Conservation (phyloP, 305 asterid genomes). For the Fraxinus dipetala region DNA sequence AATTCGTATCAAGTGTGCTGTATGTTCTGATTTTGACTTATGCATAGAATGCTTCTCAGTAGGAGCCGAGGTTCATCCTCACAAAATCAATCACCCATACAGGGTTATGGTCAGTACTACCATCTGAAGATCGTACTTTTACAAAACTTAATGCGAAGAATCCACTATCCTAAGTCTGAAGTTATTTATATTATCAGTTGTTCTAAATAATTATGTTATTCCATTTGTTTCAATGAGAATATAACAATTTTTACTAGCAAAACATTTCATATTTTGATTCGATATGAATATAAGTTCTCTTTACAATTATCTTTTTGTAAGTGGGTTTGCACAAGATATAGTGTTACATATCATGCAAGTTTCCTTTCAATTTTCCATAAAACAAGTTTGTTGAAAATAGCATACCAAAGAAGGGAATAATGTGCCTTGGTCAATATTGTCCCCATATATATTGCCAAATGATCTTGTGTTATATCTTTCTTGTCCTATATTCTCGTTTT, state of each 20-base stretch:
- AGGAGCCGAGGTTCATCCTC: slow-evolving; percentile 78
- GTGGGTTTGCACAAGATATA: not conserved
- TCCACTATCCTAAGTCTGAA: not conserved
- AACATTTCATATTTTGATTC: not conserved
- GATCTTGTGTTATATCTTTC: slow-evolving; percentile 9
- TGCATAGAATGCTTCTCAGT: slow-evolving; percentile 85
- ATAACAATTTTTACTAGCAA: not conserved
- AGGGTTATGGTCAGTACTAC: slow-evolving; percentile 67
- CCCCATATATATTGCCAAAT: not conserved
- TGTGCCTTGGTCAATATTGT: not conserved
- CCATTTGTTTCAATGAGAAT: not conserved
- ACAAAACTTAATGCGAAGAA: slow-evolving; percentile 1
- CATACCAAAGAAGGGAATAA: not conserved
- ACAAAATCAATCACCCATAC: slow-evolving; percentile 65
- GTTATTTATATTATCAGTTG: slow-evolving; percentile 5
- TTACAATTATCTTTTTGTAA: not conserved
- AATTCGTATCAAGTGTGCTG: slow-evolving; percentile 72
- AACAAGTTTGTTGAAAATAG: not conserved
- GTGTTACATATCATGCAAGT: not conserved
- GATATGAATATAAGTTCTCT: not conserved
- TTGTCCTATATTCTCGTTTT: not conserved
- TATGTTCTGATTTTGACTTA: slow-evolving; percentile 73
- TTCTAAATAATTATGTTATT: slow-evolving; percentile 1
- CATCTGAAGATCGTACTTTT: slow-evolving; percentile 12
- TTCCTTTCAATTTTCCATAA: not conserved